Evolutionary conservation across 768 basidiomycete genomes (phyloP).

Genomic region (Naganishia vaughanmartiniae): DNA sequence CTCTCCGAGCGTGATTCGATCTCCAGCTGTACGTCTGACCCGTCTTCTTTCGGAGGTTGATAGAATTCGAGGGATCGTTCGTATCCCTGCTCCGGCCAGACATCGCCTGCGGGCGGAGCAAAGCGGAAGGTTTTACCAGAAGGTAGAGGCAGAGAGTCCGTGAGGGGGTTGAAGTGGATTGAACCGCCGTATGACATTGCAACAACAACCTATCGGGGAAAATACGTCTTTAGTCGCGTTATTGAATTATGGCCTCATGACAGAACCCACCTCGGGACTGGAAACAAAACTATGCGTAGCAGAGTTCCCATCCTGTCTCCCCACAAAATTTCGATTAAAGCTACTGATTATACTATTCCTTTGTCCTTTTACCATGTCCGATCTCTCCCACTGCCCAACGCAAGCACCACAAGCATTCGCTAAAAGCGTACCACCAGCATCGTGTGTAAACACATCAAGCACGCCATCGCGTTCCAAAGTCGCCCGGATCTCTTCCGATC

Average conservation of each 20-base stretch:
- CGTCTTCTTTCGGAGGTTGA: conserved; percentile 17
- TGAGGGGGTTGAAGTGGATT: conserved; percentile 28
- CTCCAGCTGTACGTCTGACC: conserved; percentile 3
- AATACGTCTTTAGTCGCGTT: background rate
- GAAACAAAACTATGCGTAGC: conserved; percentile 32
- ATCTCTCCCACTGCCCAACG: conserved; percentile 32
- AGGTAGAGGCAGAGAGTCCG: conserved; percentile 24
- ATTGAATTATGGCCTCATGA: too few species aligned
- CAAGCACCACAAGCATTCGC: conserved; percentile 35
- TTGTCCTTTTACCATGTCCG: conserved; percentile 25
- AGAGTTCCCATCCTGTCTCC: conserved; percentile 32
- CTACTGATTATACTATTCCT: conserved; percentile 26
- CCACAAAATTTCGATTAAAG: conserved; percentile 32
- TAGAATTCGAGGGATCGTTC: conserved; percentile 24
- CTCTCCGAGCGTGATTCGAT: conserved; percentile 19
- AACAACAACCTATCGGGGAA: conserved; percentile 21
- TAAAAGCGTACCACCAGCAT: conserved; percentile 28
- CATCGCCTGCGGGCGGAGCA: conserved; percentile 22
- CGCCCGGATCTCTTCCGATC: conserved; percentile 33
- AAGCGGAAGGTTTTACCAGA: conserved; percentile 12
- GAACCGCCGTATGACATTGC: conserved; percentile 32
- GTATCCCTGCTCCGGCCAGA: conserved; percentile 26
- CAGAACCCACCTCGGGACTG: conserved; percentile 29
- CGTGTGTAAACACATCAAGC: conserved; percentile 14
- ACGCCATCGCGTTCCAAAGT: conserved; percentile 33